Percentiles rank a stretch among this genome's conserved stretches.
Conservation (phyloP, 768 basidiomycete species). For the Fomitopsis serialis region DNA sequence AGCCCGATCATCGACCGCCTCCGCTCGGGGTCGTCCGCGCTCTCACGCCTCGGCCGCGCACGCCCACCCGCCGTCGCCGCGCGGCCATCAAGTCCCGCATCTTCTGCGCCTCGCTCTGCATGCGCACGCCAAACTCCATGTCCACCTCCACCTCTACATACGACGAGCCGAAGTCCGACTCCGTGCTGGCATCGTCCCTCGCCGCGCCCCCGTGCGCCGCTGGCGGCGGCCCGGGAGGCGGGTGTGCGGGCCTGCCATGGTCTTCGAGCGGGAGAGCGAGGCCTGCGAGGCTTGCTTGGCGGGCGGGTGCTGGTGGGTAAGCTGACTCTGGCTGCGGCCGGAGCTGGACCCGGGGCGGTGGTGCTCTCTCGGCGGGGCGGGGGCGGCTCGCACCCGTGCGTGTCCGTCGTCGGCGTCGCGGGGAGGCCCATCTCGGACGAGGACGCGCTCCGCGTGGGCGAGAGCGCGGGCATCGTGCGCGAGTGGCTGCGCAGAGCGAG, state of each 20-base stretch:
- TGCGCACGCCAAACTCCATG: neutral
- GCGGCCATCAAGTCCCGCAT: constrained; percentile 2
- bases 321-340: neutral
- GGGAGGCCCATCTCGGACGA: constrained; percentile 16
- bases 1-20: constrained; percentile 30
- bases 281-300: neutral
- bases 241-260: neutral
- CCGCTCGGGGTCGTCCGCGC: constrained; percentile 9
- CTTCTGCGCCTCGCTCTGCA: constrained; percentile 2
- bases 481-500: constrained; percentile 2
- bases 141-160: constrained; percentile 1
- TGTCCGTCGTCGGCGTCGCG: constrained; percentile 16
- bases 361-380: neutral
- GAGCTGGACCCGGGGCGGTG: neutral
- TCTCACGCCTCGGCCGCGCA: neutral
- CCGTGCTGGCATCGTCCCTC: constrained; percentile 11
- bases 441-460: constrained; percentile 19
- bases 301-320: neutral
- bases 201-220: neutral
- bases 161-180: neutral
- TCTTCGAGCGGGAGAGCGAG: neutral
- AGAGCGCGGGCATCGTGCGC: constrained; percentile 17
- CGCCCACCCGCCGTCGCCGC: neutral
- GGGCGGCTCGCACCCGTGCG: constrained; percentile 4
- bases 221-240: neutral